A percentile compares a stretch with the other conserved stretches of the same genome.
Conservation (phyloP, 2,329 filamentous ascomycete genomes). For the Acephala macrosclerotiorum region DNA sequence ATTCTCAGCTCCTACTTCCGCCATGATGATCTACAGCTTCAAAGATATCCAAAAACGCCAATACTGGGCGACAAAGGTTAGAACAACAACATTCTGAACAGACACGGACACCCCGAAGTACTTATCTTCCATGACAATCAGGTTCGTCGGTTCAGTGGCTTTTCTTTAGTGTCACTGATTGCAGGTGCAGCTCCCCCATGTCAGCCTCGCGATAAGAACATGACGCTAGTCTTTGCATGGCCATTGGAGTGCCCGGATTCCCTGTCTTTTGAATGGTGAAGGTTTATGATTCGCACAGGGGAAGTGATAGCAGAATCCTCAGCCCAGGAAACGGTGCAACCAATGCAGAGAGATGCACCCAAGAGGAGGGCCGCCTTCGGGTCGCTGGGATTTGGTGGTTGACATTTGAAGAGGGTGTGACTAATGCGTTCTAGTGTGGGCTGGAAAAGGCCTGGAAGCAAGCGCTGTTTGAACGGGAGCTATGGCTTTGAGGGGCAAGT, state of each 20-base stretch:
- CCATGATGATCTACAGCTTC: conserved; percentile 15
- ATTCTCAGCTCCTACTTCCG: conserved; percentile 13
- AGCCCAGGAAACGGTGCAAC: neutral
- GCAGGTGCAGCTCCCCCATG: conserved; percentile 19
- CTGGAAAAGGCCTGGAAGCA: conserved; percentile 22
- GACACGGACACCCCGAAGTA: conserved; percentile 21
- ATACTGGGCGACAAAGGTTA: neutral
- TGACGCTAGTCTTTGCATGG: conserved; percentile 20
- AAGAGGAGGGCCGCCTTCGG: neutral
- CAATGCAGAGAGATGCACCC: neutral
- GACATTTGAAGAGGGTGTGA: conserved; percentile 15
- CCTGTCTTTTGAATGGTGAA: neutral
- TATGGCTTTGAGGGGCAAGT: neutral
- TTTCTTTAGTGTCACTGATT: conserved; percentile 13
- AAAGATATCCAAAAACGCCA: neutral
- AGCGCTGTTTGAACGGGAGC: neutral
- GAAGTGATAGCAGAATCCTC: conserved; percentile 18
- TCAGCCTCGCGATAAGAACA: conserved; percentile 30
- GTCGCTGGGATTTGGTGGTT: neutral
- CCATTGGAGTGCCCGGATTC: conserved; percentile 10
- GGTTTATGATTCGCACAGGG: conserved; percentile 8
- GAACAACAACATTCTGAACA: neutral
- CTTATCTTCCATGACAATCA: conserved; percentile 20
- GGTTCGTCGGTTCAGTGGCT: conserved; percentile 17
- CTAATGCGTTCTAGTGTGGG: conserved; percentile 16